A percentile compares a stretch with the other conserved stretches of the same genome.
Conservation (phyloP, 306 rosid genomes). For the Rubus parviflorus region DNA sequence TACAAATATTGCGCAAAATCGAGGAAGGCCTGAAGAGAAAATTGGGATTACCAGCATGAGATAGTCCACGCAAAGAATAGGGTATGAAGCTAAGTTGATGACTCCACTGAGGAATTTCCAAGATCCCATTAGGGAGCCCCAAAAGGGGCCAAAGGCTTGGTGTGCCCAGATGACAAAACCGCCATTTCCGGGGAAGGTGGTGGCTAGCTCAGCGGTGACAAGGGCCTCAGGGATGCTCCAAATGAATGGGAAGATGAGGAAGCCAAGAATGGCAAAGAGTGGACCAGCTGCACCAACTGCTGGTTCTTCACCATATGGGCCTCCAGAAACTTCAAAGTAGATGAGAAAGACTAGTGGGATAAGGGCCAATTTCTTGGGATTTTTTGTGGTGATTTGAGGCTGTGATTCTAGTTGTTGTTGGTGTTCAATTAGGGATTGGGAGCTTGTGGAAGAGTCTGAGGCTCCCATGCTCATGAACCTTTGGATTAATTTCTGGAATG, state of each 20-base stretch:
- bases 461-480: conserved; percentile 9
- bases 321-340: conserved; percentile 46
- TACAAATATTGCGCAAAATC: conserved; percentile 24
- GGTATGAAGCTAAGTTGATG: conserved; percentile 44
- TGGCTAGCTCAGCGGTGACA: conserved; percentile 42
- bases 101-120: conserved; percentile 46
- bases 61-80: conserved; percentile 45
- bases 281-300: conserved; percentile 40
- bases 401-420: background rate
- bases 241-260: conserved; percentile 42
- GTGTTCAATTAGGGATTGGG: conserved; percentile 19
- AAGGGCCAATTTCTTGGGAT: conserved; percentile 32
- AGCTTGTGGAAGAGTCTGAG: background rate
- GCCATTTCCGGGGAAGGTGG: conserved; percentile 46
- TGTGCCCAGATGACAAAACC: conserved; percentile 44
- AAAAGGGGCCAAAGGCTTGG: conserved; percentile 46
- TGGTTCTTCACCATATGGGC: conserved; percentile 37
- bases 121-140: conserved; percentile 48
- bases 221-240: conserved; percentile 51
- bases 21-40: conserved; percentile 38
- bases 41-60: conserved; percentile 38
- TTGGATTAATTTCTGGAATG: background rate
- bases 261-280: conserved; percentile 44
- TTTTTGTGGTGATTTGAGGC: conserved; percentile 6
- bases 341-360: conserved; percentile 45